Evolutionary conservation across 208 protist genomes (phyloP), one percentile per base, ranked within the genome.

Genomic region (Trypanosoma mega): DNA sequence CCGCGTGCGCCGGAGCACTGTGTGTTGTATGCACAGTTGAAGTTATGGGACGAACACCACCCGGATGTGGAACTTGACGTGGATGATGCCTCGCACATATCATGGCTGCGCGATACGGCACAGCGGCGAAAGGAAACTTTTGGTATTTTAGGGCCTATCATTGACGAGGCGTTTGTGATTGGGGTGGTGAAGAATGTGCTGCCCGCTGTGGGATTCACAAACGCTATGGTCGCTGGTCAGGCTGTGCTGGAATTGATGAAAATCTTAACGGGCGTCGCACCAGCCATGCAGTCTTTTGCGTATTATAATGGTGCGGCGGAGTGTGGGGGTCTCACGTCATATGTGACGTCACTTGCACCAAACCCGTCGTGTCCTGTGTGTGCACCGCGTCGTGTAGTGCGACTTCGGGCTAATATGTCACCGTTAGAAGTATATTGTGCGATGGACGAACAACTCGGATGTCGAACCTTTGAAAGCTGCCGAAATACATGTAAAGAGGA

Each of bases 141-240:
- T 71, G 78, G 83, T 59, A 98, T 99, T 59, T 52, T 46, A 20
- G 98, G 97, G 16, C 39, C 79, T 8, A 85, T 93, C 21, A 98
- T 97, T 31, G 72, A 87, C 34, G 87, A 87, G 11, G 46, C 68
- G 14, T 93, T 98, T 30, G 92, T 92, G 9, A 76, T 94, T 55
- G 96, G 97, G 46, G 97, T 99, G 0, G 76, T 98, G 8, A 99
- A 99, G 67, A 98, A 99, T 58, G 98, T 99, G 53, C 98, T 99
- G 61, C 98, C 98, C 1, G 98, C 98, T 0, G 98, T 99, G 27
- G 96, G 97, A 30, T 98, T 97, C 37, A 99, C 98, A 26, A 99
- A 99, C 71, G 96, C 98, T 20, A 82, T 99, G 36, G 92, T 99
- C 20, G 89, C 96, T 11, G 89, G 87, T 16, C 80, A 90, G 27